These are phyloP conservation scores for Hypoxylon sp. DNA, from an alignment of 2,329 filamentous ascomycete species.

Conservation along the genomic window DNA sequence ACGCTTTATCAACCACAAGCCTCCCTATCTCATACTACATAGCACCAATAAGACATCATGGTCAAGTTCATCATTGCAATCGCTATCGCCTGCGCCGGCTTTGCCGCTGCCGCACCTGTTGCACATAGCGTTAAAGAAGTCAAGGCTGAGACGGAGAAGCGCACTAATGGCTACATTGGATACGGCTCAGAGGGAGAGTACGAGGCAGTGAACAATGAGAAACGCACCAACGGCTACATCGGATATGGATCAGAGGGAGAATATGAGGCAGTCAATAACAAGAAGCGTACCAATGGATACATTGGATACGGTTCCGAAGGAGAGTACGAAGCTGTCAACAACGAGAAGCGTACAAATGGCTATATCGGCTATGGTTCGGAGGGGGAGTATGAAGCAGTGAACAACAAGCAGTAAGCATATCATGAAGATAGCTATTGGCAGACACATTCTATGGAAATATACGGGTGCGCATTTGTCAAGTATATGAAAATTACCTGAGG, in stretches of 20 bases:
- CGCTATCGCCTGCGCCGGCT: constrained; percentile 3
- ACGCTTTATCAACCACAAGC: not conserved
- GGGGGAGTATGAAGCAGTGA: constrained; percentile 2
- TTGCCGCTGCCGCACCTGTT: not conserved
- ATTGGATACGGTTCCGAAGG: constrained; percentile 7
- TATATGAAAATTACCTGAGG: not conserved
- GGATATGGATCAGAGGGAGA: constrained; percentile 6
- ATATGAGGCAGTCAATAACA: constrained; percentile 3
- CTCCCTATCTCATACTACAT: not conserved
- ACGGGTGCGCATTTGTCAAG: not conserved
- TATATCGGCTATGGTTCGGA: constrained; percentile 7
- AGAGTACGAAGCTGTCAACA: not conserved
- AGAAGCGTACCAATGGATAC: constrained; percentile 4
- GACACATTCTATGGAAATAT: not conserved
- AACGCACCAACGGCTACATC: constrained; percentile 1
- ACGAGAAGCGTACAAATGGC: constrained; percentile 1
- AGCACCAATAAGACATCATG: constrained; percentile 1
- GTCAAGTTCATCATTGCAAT: not conserved
- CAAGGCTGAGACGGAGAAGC: not conserved
- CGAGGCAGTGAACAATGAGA: constrained; percentile 1
- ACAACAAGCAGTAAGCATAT: constrained; percentile 6
- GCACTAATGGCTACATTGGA: constrained; percentile 4
- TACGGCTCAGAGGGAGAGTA: constrained; percentile 9
- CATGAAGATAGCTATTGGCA: not conserved
- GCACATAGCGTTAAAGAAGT: not conserved